Conservation (phyloP, 768 basidiomycete genomes). For the Gloeopeniophorella convolvens region DNA sequence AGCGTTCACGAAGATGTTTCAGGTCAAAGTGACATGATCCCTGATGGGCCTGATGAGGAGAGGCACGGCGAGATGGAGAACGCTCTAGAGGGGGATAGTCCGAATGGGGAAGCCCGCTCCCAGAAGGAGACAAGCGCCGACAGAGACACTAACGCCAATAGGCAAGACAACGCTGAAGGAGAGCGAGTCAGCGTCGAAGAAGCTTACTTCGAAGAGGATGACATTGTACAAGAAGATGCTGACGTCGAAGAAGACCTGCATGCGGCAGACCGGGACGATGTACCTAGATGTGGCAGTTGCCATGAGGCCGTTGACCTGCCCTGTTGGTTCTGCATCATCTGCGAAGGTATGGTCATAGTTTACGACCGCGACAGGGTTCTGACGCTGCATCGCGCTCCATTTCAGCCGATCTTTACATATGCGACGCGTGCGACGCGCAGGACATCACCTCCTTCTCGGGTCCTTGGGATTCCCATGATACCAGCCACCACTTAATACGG, state of each 20-base stretch:
- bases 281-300: conserved; percentile 23
- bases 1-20: too few species aligned
- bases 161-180: too few species aligned
- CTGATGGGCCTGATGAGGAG: too few species aligned
- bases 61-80: too few species aligned
- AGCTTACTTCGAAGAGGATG: background rate
- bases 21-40: too few species aligned
- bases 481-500: background rate
- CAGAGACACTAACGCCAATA: too few species aligned
- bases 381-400: background rate
- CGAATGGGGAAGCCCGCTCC: too few species aligned
- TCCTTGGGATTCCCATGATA: background rate
- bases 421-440: conserved; percentile 16
- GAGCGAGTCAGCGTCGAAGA: too few species aligned
- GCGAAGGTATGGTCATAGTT: background rate
- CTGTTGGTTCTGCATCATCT: conserved; percentile 1
- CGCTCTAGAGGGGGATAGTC: too few species aligned
- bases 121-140: too few species aligned
- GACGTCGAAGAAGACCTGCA: background rate
- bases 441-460: background rate
- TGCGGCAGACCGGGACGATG: conserved; percentile 11
- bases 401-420: conserved; percentile 13
- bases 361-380: too few species aligned
- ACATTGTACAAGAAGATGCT: background rate
- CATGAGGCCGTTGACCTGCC: conserved; percentile 9